Evolutionary conservation across 2,329 filamentous ascomycete genomes (phyloP), one percentile per base, ranked within the genome.

Genomic region (Erysiphe pisi): DNA sequence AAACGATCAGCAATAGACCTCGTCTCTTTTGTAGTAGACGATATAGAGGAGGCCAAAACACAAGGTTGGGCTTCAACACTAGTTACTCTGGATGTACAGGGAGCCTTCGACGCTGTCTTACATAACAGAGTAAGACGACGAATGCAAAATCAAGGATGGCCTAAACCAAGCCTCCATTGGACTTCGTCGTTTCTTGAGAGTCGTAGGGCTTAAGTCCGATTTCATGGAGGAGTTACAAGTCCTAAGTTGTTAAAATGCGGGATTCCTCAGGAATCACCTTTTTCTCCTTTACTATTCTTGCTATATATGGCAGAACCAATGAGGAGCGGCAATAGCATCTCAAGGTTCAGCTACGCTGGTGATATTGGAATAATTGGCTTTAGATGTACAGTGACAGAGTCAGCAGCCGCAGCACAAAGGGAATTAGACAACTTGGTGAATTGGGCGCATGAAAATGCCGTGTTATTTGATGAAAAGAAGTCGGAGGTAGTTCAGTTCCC

Each of bases 221-320:
- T 56, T 28, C 61, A 65, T 36, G 28, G 61, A 3, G 14, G 61
- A 36, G 61, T 65, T 2, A 65, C 28, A 16, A 65, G n/a, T 28
- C n/a, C n/a, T n/a, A n/a, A n/a, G n/a, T n/a, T n/a, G n/a, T n/a
- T n/a, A 36, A 36, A 65, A 25, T 65, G 61, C 28, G 61, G 61
- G 61, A 22, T 65, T 36, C 28, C 61, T 28, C 61, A 65, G 25
- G 61, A 16, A 36, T 65, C 61, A 65, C 61, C 61, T 25, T 8
- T 65, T 28, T 65, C 61, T 65, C 61, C 61, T 28, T 36, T 65
- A 28, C 61, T 65, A 65, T 65, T 65, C 61, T 22, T 65, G n/a
- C 61, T 65, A 36, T 65, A 65, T 65, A 65, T 65, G 61, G 61
- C 61, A 65, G 61, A 65, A 65, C 25, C 61, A 25, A 65, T 65